A percentile compares a stretch with the other conserved stretches of the same genome.
These are phyloP conservation scores for Dendrobium nobile DNA, from an alignment of 106 monocot genomes.

Conservation along the genomic window DNA sequence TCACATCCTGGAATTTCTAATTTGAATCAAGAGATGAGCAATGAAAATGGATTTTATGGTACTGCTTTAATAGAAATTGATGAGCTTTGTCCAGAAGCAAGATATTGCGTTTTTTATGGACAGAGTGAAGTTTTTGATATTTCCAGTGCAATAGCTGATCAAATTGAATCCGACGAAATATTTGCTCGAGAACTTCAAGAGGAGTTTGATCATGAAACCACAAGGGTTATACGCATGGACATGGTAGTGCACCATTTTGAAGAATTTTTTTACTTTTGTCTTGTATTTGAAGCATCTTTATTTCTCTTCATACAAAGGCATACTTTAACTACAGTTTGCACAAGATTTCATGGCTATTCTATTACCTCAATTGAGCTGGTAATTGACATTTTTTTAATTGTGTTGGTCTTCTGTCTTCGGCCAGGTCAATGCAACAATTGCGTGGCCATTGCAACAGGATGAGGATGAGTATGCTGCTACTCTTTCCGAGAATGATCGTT, in stretches of 20 bases:
- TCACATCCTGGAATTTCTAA: conserved; percentile 6
- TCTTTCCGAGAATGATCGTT: conserved; percentile 9
- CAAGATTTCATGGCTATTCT: neutral
- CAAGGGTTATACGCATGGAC: conserved; percentile 19
- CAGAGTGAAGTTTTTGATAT: conserved; percentile 16
- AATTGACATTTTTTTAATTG: neutral
- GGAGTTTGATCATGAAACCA: conserved; percentile 54
- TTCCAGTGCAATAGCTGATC: conserved; percentile 22
- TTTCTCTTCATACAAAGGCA: neutral
- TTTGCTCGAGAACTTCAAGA: conserved; percentile 70
- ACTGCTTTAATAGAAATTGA: conserved; percentile 26
- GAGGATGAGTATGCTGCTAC: conserved; percentile 26
- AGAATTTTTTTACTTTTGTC: neutral
- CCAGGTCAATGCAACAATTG: conserved; percentile 51
- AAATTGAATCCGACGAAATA: conserved; percentile 64
- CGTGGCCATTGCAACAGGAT: conserved; percentile 51
- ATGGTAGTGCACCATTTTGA: conserved; percentile 27
- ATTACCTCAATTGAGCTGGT: neutral
- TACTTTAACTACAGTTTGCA: neutral
- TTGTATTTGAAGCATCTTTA: neutral
- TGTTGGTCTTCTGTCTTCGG: neutral
- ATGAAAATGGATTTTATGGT: neutral
- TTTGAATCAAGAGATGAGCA: conserved; percentile 3
- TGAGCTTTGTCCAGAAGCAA: conserved; percentile 23
- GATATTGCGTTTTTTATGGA: neutral